Evolutionary conservation across 2,329 filamentous ascomycete species (phyloP).

Genomic region (Hypomyces perniciosus): DNA sequence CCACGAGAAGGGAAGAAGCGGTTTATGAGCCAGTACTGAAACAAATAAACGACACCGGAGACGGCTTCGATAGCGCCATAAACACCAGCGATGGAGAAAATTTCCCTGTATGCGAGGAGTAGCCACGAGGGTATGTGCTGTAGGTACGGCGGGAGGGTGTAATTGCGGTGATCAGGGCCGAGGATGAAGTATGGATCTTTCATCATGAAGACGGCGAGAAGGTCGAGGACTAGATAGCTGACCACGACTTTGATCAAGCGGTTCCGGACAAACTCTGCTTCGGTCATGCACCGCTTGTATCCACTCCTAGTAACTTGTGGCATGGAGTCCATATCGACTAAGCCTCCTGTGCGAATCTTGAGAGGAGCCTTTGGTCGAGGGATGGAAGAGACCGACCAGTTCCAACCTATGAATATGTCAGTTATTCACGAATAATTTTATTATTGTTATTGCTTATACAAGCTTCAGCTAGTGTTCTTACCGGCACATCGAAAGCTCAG

Average conservation of each 20-base stretch:
- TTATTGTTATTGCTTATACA: neutral
- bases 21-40: conserved; percentile 44
- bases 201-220: conserved; percentile 61
- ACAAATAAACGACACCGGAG: conserved; percentile 55
- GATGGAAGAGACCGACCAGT: conserved; percentile 45
- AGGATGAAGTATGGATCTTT: conserved; percentile 72
- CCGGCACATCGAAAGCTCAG: conserved; percentile 50
- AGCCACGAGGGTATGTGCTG: conserved; percentile 35
- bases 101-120: conserved; percentile 50
- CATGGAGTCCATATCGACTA: conserved; percentile 36
- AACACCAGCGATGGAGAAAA: conserved; percentile 51
- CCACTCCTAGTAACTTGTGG: conserved; percentile 40
- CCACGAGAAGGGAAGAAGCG: conserved; percentile 45
- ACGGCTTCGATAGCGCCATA: conserved; percentile 54
- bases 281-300: conserved; percentile 37
- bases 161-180: conserved; percentile 36
- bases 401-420: conserved; percentile 44
- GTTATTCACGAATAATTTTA: neutral
- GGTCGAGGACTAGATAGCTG: conserved; percentile 63
- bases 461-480: conserved; percentile 24
- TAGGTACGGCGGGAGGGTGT: conserved; percentile 37
- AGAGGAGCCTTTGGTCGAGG: conserved; percentile 40
- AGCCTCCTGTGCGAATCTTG: conserved; percentile 26
- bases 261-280: conserved; percentile 38
- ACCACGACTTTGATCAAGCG: conserved; percentile 43